These are phyloP conservation scores for Coriolopsis trogii DNA, from an alignment of 1,284 basidiomycete species.

Conservation along the genomic window DNA sequence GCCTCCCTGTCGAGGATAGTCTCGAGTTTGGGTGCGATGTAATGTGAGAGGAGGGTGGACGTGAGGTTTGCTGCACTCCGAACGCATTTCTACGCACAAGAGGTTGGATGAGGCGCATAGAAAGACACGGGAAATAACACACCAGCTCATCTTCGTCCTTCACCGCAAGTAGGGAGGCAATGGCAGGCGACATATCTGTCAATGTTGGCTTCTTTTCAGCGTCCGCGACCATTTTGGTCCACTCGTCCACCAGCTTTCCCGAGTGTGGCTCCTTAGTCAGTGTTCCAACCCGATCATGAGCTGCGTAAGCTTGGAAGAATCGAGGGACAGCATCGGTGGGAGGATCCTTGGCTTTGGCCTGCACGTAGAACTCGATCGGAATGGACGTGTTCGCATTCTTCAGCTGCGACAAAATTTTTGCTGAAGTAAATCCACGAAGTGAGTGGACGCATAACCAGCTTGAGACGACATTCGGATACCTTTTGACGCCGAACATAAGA, in stretches of 20 bases:
- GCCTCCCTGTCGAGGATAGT: slow-evolving; percentile 90
- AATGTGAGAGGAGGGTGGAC: slow-evolving; percentile 83
- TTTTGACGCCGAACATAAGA: slow-evolving; percentile 90
- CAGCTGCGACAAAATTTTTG: slow-evolving; percentile 76
- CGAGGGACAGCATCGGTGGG: slow-evolving; percentile 68
- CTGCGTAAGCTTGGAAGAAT: slow-evolving; percentile 59
- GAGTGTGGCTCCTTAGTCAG: slow-evolving; percentile 78
- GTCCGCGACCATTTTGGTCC: slow-evolving; percentile 64
- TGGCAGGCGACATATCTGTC: slow-evolving; percentile 76
- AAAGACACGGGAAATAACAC: slow-evolving; percentile 25
- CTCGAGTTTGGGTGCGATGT: slow-evolving; percentile 89
- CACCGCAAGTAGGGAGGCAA: slow-evolving; percentile 81
- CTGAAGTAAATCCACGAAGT: slow-evolving; percentile 40
- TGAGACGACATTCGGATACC: slow-evolving; percentile 48
- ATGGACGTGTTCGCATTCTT: slow-evolving; percentile 55
- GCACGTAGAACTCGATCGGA: slow-evolving; percentile 67
- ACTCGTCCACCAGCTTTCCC: slow-evolving; percentile 83
- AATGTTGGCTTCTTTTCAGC: slow-evolving; percentile 67
- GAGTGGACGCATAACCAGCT: slow-evolving; percentile 16
- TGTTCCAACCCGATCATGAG: slow-evolving; percentile 64
- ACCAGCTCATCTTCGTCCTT: slow-evolving; percentile 94
- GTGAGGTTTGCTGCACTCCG: slow-evolving; percentile 80
- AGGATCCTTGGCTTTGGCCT: slow-evolving; percentile 75
- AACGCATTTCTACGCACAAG: slow-evolving; percentile 66
- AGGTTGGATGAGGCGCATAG: too few relatives aligned